Percentiles rank a stretch among this genome's conserved stretches.
phyloP scores from a whole-genome alignment of 2,329 filamentous ascomycete species.

The Aspergillus ochraceus region DNA sequence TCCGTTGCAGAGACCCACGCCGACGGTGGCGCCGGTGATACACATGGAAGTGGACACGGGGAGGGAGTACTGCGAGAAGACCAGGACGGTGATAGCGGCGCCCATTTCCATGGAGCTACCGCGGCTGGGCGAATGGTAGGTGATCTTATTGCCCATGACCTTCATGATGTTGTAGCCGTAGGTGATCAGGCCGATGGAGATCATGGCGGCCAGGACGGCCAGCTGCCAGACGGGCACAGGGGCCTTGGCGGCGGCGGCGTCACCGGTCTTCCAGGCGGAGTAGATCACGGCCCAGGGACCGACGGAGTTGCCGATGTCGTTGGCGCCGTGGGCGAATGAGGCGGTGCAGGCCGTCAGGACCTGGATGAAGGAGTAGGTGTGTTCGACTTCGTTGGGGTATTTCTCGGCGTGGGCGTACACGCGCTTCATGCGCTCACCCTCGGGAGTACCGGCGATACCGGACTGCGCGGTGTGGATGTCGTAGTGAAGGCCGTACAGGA shows the following conservation, averaged over 20 bases:
- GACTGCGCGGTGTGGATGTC: slow-evolving; percentile 77
- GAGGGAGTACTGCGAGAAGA: slow-evolving; percentile 73
- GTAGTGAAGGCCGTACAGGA: slow-evolving; percentile 75
- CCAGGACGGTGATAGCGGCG: slow-evolving; percentile 71
- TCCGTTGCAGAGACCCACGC: slow-evolving; percentile 76
- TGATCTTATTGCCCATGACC: slow-evolving; percentile 81
- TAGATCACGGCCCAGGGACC: slow-evolving; percentile 72
- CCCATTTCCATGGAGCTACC: slow-evolving; percentile 77
- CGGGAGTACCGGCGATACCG: slow-evolving; percentile 69
- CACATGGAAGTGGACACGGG: slow-evolving; percentile 78
- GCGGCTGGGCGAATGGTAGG: slow-evolving; percentile 63
- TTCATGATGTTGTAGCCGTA: slow-evolving; percentile 87
- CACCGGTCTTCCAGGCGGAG: slow-evolving; percentile 64
- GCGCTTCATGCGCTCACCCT: slow-evolving; percentile 68
- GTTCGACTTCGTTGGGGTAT: slow-evolving; percentile 70
- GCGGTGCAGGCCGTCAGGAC: slow-evolving; percentile 53
- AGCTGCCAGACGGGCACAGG: slow-evolving; percentile 74
- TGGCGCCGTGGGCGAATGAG: slow-evolving; percentile 66
- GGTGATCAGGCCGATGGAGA: slow-evolving; percentile 68
- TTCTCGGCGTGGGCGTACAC: slow-evolving; percentile 66
- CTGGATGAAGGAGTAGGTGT: slow-evolving; percentile 57
- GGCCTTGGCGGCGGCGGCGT: slow-evolving; percentile 61
- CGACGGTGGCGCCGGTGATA: slow-evolving; percentile 76
- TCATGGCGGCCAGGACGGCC: slow-evolving; percentile 63
- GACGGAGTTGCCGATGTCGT: slow-evolving; percentile 72